Evolutionary conservation across 495 filamentous ascomycete species (phyloP), one percentile per base, ranked within the genome.

Genomic region (Neurospora sp.): DNA sequence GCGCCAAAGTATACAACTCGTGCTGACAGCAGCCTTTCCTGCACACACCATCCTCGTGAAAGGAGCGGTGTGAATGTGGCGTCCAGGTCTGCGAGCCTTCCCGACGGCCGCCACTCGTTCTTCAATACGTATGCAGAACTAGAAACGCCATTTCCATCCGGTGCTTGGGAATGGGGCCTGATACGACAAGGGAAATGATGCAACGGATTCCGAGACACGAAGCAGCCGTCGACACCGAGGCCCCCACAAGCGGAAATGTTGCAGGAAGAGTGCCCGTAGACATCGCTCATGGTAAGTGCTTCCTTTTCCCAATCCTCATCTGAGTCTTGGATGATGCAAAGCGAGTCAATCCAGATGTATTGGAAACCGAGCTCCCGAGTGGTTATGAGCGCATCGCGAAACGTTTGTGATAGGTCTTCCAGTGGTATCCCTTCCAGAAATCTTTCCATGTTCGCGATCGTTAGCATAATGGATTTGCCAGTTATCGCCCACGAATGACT

Each of bases 11-110:
- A 54, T 20, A 23, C 46, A 5, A 54, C 20, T 4, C 46, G 46
- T 11, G 46, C 0, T 0, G 20, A 20, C 10, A 54, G 20, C 46
- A 54, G 8, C 20, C 46, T 54, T 23, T 54, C 46, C 46, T 54
- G 20, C n/a, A 54, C 46, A 8, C 46, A 54, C 46, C 46, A 54
- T 54, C 46, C 46, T 12, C 46, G 1, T 11, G n/a, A 20, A 54
- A 54, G 20, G 0, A 54, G 46, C 0, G 46, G 20, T 27, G 46
- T 12, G 46, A n/a, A n/a, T n/a, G n/a, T n/a, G n/a, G n/a, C 20
- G 0, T 23, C 3, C 18, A 0, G 10, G 10, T 54, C 46, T 54
- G 23, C 1, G 3, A 23, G 1, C 4, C 0, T 0, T 23, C 0
- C 3, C 10, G 0, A 12, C 12, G 20, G 1, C 46, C 1, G 9